These are phyloP conservation scores for Pseudogymnoascus sp. DNA, from an alignment of 2,329 filamentous ascomycete genomes.

Conservation along the genomic window DNA sequence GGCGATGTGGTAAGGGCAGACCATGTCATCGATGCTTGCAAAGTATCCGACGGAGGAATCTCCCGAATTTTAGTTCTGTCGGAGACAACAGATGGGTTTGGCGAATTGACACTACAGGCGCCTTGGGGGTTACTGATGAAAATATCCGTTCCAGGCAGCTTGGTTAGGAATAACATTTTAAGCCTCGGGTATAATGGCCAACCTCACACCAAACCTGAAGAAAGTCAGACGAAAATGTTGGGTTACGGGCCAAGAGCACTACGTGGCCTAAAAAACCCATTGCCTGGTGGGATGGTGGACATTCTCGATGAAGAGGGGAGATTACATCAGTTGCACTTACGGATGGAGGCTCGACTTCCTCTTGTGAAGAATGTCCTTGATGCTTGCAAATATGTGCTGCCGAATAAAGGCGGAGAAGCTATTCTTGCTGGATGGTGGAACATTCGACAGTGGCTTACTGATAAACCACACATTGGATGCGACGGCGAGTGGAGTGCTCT, in stretches of 20 bases:
- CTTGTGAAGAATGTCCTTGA: constrained; percentile 53
- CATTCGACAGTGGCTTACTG: constrained; percentile 58
- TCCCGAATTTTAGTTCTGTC: constrained; percentile 64
- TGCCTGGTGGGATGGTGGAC: constrained; percentile 54
- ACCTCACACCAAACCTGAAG: constrained; percentile 45
- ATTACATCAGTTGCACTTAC: constrained; percentile 59
- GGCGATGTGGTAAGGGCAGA: constrained; percentile 39
- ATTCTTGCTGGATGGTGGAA: constrained; percentile 67
- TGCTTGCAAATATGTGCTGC: constrained; percentile 55
- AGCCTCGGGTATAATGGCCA: constrained; percentile 43
- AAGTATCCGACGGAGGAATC: constrained; percentile 56
- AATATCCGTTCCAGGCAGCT: constrained; percentile 48
- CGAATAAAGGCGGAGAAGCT: constrained; percentile 47
- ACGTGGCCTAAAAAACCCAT: constrained; percentile 46
- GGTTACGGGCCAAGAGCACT: constrained; percentile 31
- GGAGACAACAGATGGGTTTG: constrained; percentile 52
- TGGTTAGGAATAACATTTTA: constrained; percentile 52
- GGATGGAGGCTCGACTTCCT: constrained; percentile 55
- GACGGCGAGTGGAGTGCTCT: constrained; percentile 63
- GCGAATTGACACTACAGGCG: constrained; percentile 63
- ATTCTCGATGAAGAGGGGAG: constrained; percentile 53
- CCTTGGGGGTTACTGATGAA: constrained; percentile 67
- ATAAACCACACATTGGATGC: constrained; percentile 36
- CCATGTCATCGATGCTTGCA: constrained; percentile 65
- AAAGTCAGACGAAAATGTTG: constrained; percentile 36